Conservation (phyloP, 1,284 basidiomycete genomes). For the Boletellus sp. region DNA sequence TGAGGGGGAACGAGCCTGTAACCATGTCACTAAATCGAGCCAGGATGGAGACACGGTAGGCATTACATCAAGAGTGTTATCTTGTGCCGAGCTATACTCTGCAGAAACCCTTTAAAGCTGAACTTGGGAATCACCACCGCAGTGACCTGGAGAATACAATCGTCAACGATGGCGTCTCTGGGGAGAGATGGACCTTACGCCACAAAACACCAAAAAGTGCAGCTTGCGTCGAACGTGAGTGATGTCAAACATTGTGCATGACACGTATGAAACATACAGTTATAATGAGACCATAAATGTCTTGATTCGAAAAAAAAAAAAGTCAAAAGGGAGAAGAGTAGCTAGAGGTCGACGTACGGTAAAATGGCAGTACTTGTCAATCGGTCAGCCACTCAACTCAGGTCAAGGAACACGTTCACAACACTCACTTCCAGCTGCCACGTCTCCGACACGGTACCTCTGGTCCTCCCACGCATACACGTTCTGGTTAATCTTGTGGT, state of each 20-base stretch:
- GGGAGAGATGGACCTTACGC: slow-evolving; percentile 37
- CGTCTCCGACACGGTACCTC: slow-evolving; percentile 53
- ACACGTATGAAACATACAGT: slow-evolving; percentile 37
- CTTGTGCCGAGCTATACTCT: slow-evolving; percentile 63
- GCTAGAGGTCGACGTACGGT: slow-evolving; percentile 29
- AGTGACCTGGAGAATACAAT: slow-evolving; percentile 40
- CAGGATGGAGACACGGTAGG: neutral
- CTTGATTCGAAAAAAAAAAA: slow-evolving; percentile 36
- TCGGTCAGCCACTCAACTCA: slow-evolving; percentile 13
- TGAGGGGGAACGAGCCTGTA: slow-evolving; percentile 67
- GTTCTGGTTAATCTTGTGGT: slow-evolving; percentile 42
- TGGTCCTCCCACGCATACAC: slow-evolving; percentile 37
- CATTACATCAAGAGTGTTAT: slow-evolving; percentile 62
- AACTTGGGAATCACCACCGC: slow-evolving; percentile 75
- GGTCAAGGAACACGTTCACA: neutral
- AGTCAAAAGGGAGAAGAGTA: neutral
- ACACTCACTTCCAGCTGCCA: slow-evolving; percentile 46
- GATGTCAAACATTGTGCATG: neutral
- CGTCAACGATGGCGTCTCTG: neutral
- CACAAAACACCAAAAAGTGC: slow-evolving; percentile 52
- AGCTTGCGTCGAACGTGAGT: slow-evolving; percentile 37
- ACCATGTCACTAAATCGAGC: neutral
- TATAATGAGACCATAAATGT: slow-evolving; percentile 71
- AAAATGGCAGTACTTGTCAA: slow-evolving; percentile 34
- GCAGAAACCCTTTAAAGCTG: slow-evolving; percentile 61